phyloP scores from a whole-genome alignment of 441 rosid genomes.

The Corymbia calophylla region DNA sequence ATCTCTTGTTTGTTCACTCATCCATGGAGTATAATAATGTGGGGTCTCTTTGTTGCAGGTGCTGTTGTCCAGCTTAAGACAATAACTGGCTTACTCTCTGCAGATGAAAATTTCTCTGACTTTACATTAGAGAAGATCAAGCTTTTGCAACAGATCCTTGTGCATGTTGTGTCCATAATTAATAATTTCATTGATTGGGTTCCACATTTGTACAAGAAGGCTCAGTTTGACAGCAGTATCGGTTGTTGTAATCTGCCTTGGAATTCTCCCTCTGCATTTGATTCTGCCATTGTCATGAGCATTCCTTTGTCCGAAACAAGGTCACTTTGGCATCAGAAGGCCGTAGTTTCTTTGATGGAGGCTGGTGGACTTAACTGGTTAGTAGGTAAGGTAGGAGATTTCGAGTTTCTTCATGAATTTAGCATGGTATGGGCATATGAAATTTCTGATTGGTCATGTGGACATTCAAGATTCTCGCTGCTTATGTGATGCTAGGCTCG shows the following conservation, averaged over 20 bases:
- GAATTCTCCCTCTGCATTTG: slow-evolving; percentile 13
- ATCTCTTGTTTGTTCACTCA: not conserved
- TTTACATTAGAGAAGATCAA: slow-evolving; percentile 33
- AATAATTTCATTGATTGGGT: slow-evolving; percentile 47
- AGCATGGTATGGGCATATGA: not conserved
- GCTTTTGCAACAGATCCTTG: slow-evolving; percentile 48
- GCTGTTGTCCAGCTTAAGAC: slow-evolving; percentile 73
- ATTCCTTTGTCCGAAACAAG: slow-evolving; percentile 28
- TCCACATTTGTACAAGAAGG: slow-evolving; percentile 26
- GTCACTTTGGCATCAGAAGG: slow-evolving; percentile 61
- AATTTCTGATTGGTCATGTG: not conserved
- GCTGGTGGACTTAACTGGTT: slow-evolving; percentile 93
- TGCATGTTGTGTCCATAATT: slow-evolving; percentile 50
- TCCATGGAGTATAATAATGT: not conserved
- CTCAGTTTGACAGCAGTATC: slow-evolving; percentile 23
- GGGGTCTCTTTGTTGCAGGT: slow-evolving; percentile 27
- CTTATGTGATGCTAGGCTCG: not conserved
- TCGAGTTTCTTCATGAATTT: slow-evolving; percentile 2
- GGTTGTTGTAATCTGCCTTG: slow-evolving; percentile 17
- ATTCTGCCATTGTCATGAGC: slow-evolving; percentile 24
- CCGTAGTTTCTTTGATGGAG: slow-evolving; percentile 76
- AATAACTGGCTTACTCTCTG: slow-evolving; percentile 35
- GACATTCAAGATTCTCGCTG: not conserved
- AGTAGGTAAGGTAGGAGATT: slow-evolving; percentile 91
- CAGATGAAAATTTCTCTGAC: slow-evolving; percentile 41